Evolutionary conservation across 768 basidiomycete genomes (phyloP).

Genomic region (Trametes elegans): DNA sequence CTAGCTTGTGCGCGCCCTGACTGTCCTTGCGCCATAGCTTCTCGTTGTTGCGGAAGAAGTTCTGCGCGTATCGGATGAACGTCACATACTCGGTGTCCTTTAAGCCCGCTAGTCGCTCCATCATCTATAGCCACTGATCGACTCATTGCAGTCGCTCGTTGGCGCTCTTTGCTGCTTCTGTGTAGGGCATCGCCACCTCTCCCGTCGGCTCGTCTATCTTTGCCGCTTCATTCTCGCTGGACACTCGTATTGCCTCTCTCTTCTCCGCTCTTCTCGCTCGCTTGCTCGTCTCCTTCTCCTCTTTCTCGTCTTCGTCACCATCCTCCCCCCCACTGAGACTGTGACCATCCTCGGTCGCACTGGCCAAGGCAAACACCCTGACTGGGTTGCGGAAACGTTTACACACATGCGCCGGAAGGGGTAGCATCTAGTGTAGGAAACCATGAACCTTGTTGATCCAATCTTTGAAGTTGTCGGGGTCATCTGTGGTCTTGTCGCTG

Average conservation of each 20-base stretch:
- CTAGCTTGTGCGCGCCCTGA: slow-evolving; percentile 20
- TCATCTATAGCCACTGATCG: background rate
- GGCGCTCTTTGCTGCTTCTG: background rate
- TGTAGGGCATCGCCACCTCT: background rate
- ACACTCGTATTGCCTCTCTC: background rate
- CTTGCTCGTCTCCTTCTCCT: background rate
- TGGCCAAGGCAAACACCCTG: background rate
- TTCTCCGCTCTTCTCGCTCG: background rate
- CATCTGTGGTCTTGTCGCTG: background rate
- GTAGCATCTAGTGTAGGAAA: slow-evolving; percentile 1
- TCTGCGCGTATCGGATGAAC: slow-evolving; percentile 17
- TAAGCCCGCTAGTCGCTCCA: background rate
- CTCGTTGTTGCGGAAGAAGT: background rate
- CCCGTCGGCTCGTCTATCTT: background rate
- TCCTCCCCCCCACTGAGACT: background rate
- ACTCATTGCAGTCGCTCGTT: background rate
- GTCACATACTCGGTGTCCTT: background rate
- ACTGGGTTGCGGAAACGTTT: background rate
- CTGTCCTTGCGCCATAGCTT: slow-evolving; percentile 15
- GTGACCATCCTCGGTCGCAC: slow-evolving; percentile 1
- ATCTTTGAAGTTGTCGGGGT: slow-evolving; percentile 7
- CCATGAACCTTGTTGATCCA: slow-evolving; percentile 20
- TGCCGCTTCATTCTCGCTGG: background rate
- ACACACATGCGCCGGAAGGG: background rate
- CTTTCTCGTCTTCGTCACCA: background rate